These are phyloP conservation scores for Xylaria sp. DNA, from an alignment of 2,329 filamentous ascomycete genomes.

Conservation along the genomic window DNA sequence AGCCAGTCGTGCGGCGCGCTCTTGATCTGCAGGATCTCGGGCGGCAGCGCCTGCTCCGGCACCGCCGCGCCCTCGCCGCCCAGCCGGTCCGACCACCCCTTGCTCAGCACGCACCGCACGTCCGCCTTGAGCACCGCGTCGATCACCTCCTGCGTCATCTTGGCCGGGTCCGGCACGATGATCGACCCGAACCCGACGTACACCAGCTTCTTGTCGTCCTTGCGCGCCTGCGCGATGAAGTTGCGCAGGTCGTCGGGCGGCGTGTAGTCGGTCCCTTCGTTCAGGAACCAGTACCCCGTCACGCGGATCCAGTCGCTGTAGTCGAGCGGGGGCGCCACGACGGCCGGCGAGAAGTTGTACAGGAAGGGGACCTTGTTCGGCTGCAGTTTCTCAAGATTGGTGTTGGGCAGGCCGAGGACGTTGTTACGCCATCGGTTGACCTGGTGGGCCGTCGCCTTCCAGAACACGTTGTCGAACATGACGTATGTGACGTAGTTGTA, in stretches of 20 bases:
- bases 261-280: constrained; percentile 70
- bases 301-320: constrained; percentile 98
- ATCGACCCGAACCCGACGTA: constrained; percentile 98
- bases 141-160: constrained; percentile 89
- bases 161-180: constrained; percentile 84
- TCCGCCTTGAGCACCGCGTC: constrained; percentile 89
- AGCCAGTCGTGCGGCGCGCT: constrained; percentile 96
- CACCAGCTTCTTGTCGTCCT: constrained; percentile 86
- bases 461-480: constrained; percentile 96
- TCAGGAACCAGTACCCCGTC: constrained; percentile 97
- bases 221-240: constrained; percentile 83
- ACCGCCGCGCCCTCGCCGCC: constrained; percentile 43
- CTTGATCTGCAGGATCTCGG: constrained; percentile 85
- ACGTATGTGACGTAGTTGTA: constrained; percentile 97
- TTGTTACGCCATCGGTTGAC: constrained; percentile 91
- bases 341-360: constrained; percentile 94
- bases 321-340: constrained; percentile 92
- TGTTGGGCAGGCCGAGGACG: constrained; percentile 76
- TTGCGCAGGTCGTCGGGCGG: constrained; percentile 74
- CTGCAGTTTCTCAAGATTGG: constrained; percentile 87
- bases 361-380: constrained; percentile 97
- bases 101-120: constrained; percentile 91
- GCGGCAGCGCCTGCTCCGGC: constrained; percentile 70
- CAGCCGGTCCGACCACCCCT: constrained; percentile 90
- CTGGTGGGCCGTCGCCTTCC: constrained; percentile 88